Evolutionary conservation across 768 basidiomycete genomes (phyloP), one percentile per base, ranked within the genome.

Genomic region (Cystobasidium ongulense): DNA sequence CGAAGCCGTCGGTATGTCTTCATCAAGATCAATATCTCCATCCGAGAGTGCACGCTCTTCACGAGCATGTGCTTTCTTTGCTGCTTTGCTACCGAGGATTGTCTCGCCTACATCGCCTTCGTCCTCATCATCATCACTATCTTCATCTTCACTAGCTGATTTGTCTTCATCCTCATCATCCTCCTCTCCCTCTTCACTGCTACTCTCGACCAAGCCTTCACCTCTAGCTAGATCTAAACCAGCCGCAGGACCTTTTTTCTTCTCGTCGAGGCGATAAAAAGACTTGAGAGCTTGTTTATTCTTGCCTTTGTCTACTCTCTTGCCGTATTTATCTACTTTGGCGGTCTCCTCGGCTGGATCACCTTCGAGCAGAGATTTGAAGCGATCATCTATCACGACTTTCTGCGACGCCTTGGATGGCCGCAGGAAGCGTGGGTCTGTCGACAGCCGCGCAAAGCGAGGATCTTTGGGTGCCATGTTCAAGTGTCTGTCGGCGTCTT

Each of bases 351-450:
- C 33, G 36, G 13, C 41, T 33, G 46, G 38, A 23, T 75, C 73
- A 46, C 68, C 75, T 59, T 59, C 53, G 52, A 97, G 87, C 23
- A 96, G 85, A 68, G 85, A 83, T 81, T 89, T 91, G 85, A 98
- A 99, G 27, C 96, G 88, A 13, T 92, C 88, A 80, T 99, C 96
- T 41, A 97, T 86, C 66, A 89, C 86, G 65, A 96, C 88, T 81
- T 93, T 96, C 39, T 68, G 63, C 29, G 73, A 46, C 13, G 76
- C 86, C 83, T 72, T 87, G 80, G 87, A 90, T 1, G 91, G 90
- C 36, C 86, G 86, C 29, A 93, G 85, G 83, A 99, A 99, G 62
- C 96, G 87, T 57, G 96, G 96, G 80, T 99, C 95, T 17, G 91
- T 87, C 80, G 87, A 88, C 70, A 97, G 84, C 65, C 90, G 85